phyloP scores from a whole-genome alignment of 768 basidiomycete genomes.

The Mycena sanguinolenta region DNA sequence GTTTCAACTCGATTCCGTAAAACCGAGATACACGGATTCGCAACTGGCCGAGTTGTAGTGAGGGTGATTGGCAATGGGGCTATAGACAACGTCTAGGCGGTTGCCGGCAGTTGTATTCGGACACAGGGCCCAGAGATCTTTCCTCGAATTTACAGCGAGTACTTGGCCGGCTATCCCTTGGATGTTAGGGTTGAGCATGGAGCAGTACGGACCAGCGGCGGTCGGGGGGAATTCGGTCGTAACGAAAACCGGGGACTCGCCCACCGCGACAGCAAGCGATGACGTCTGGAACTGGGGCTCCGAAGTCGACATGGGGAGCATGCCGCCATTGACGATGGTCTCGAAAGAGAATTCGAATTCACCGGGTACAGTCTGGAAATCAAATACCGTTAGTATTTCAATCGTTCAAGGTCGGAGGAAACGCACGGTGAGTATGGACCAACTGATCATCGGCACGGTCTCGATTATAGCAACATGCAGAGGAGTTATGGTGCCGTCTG shows the following conservation, averaged over 20 bases:
- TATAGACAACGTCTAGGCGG: constrained; percentile 39
- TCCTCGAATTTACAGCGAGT: constrained; percentile 27
- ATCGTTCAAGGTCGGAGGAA: neutral
- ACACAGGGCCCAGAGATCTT: constrained; percentile 39
- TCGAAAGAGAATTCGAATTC: constrained; percentile 31
- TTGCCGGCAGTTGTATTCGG: constrained; percentile 38
- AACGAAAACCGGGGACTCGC: constrained; percentile 35
- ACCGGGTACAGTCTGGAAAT: constrained; percentile 25
- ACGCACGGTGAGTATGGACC: constrained; percentile 31
- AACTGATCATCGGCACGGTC: constrained; percentile 28
- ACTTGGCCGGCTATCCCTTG: constrained; percentile 30
- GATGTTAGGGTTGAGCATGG: constrained; percentile 27
- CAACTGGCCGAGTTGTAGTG: constrained; percentile 35
- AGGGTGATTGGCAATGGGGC: constrained; percentile 33
- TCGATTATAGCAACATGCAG: constrained; percentile 26
- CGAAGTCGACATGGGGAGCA: constrained; percentile 21
- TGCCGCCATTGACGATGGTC: constrained; percentile 26
- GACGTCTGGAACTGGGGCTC: constrained; percentile 31
- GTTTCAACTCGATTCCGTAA: constrained; percentile 17
- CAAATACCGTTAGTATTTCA: neutral
- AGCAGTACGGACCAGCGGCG: constrained; percentile 23
- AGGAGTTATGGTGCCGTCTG: constrained; percentile 13
- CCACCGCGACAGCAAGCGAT: constrained; percentile 27
- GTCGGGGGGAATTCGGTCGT: constrained; percentile 34
- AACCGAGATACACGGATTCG: constrained; percentile 30